Conservation (phyloP, 164 flowering plant species). For the Liriodendron chinense region DNA sequence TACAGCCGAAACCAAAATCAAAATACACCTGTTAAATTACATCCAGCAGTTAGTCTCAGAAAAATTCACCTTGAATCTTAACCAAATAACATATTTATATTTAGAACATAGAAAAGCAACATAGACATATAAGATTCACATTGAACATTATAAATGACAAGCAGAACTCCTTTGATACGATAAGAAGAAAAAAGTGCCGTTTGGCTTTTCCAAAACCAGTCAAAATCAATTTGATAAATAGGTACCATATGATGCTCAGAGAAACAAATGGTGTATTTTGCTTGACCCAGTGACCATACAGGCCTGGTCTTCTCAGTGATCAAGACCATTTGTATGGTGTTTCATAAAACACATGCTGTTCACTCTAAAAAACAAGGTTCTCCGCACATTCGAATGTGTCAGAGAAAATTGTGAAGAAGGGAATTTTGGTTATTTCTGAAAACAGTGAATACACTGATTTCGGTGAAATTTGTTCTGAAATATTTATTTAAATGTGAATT, state of each 20-base stretch:
- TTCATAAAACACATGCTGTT: background rate
- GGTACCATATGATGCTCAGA: background rate
- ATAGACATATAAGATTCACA: background rate
- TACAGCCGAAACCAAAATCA: constrained; percentile 18
- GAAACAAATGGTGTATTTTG: background rate
- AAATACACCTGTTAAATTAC: background rate
- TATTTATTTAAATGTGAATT: too few relatives aligned
- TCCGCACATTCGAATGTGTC: background rate
- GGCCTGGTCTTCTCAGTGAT: background rate
- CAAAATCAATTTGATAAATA: background rate
- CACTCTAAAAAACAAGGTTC: background rate
- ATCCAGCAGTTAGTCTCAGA: background rate
- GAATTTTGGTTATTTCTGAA: too few relatives aligned
- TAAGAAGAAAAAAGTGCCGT: background rate
- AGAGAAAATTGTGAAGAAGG: background rate
- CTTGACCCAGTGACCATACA: background rate
- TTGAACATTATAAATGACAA: background rate
- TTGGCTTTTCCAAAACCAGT: background rate
- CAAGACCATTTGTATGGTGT: background rate
- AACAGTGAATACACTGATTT: too few relatives aligned
- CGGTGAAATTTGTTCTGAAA: too few relatives aligned
- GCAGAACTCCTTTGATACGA: background rate
- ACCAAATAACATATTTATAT: background rate
- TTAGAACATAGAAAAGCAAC: background rate
- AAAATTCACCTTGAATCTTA: background rate